These are phyloP conservation scores for Lasiosphaeria miniovina DNA, from an alignment of 495 filamentous ascomycete species.

Conservation along the genomic window DNA sequence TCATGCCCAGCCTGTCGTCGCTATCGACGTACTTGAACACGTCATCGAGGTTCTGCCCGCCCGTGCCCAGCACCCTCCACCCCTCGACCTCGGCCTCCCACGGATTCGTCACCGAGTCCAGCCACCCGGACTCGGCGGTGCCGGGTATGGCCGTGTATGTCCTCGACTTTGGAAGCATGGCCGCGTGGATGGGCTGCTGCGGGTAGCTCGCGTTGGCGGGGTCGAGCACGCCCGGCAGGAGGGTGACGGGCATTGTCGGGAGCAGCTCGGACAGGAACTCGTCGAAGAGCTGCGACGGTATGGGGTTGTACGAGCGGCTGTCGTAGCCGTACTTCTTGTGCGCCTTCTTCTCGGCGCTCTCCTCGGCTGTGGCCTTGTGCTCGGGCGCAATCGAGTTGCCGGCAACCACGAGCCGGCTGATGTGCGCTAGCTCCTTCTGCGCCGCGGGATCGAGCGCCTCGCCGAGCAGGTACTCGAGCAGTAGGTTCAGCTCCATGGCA, in stretches of 20 bases:
- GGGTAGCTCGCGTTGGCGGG: slow-evolving; percentile 78
- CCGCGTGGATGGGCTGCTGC: slow-evolving; percentile 78
- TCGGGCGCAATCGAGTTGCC: slow-evolving; percentile 74
- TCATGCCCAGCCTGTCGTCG: slow-evolving; percentile 74
- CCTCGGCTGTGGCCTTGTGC: slow-evolving; percentile 33
- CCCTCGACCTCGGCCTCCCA: slow-evolving; percentile 88
- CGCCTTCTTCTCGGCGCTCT: slow-evolving; percentile 32
- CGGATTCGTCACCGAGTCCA: slow-evolving; percentile 90
- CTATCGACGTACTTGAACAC: slow-evolving; percentile 83
- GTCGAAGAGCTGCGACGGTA: slow-evolving; percentile 80
- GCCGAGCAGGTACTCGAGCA: slow-evolving; percentile 85
- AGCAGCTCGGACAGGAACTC: slow-evolving; percentile 75
- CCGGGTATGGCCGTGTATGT: slow-evolving; percentile 56
- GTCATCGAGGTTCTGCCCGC: slow-evolving; percentile 92
- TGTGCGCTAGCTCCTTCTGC: slow-evolving; percentile 60
- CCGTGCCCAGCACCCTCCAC: slow-evolving; percentile 77
- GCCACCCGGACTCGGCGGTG: slow-evolving; percentile 61
- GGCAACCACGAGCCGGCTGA: slow-evolving; percentile 84
- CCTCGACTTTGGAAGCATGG: slow-evolving; percentile 74
- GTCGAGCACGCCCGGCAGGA: slow-evolving; percentile 72
- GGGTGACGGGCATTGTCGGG: slow-evolving; percentile 74
- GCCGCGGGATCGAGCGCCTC: slow-evolving; percentile 60
- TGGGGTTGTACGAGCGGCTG: slow-evolving; percentile 76
- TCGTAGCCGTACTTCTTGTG: slow-evolving; percentile 94
- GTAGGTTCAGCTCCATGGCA: slow-evolving; percentile 66